Percentiles rank a stretch among this genome's conserved stretches.
These are phyloP conservation scores for Trametes polyzona DNA, from an alignment of 1,284 basidiomycete species.

Conservation along the genomic window DNA sequence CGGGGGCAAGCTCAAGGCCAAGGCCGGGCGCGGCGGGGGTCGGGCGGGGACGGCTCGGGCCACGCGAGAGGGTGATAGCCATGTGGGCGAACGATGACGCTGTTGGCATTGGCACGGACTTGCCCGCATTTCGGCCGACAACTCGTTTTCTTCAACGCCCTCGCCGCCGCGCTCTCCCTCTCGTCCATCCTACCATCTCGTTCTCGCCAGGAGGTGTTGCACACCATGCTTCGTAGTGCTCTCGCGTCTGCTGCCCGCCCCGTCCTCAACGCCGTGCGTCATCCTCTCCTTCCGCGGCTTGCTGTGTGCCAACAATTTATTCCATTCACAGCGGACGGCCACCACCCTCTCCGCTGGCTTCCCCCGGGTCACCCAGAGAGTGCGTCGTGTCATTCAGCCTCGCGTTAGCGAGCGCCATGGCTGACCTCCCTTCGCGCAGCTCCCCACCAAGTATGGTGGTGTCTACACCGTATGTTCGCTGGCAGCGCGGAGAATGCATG, in stretches of 20 bases:
- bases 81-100: slow-evolving; percentile 27
- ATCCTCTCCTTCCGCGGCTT: background rate
- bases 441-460: slow-evolving; percentile 94
- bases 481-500: slow-evolving; percentile 27
- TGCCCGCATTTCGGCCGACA: slow-evolving; percentile 32
- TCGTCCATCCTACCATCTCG: slow-evolving; percentile 31
- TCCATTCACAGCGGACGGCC: slow-evolving; percentile 57
- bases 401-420: slow-evolving; percentile 39
- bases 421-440: slow-evolving; percentile 46
- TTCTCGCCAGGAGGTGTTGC: slow-evolving; percentile 27
- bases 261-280: slow-evolving; percentile 55
- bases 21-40: background rate
- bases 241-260: slow-evolving; percentile 62
- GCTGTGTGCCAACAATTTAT: slow-evolving; percentile 11
- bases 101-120: slow-evolving; percentile 19
- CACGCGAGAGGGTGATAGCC: slow-evolving; percentile 21
- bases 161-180: slow-evolving; percentile 25
- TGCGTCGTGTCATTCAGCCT: slow-evolving; percentile 38
- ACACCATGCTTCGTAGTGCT: slow-evolving; percentile 69
- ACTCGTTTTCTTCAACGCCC: slow-evolving; percentile 30
- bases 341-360: slow-evolving; percentile 84
- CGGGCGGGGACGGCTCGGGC: slow-evolving; percentile 19
- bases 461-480: slow-evolving; percentile 74
- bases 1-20: background rate
- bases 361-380: slow-evolving; percentile 74